Evolutionary conservation across 2,329 filamentous ascomycete genomes (phyloP).

Genomic region (Cordyceps cicadae): DNA sequence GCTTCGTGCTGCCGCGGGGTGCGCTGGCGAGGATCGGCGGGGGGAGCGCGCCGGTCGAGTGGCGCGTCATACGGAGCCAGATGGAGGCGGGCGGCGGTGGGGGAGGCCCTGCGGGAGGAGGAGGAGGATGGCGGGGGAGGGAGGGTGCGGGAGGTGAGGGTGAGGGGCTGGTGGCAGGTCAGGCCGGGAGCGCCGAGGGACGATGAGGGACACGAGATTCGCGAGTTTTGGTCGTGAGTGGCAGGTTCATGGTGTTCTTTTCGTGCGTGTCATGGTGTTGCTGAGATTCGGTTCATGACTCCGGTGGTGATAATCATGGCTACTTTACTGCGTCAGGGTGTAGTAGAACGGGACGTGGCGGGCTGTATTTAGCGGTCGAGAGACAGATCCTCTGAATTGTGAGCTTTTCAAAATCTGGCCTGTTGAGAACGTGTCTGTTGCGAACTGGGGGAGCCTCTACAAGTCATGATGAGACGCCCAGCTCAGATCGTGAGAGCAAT

Average conservation of each 20-base stretch:
- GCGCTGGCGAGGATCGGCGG: not conserved
- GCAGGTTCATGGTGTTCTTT: not conserved
- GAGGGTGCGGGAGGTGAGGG: not conserved
- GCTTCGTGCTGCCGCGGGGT: not conserved
- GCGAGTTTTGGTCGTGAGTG: slow-evolving; percentile 12
- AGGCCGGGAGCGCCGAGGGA: slow-evolving; percentile 14
- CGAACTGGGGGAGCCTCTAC: too few species aligned
- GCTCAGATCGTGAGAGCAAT: too few species aligned
- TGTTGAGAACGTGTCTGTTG: too few species aligned
- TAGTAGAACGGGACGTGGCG: too few species aligned
- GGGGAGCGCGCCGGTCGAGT: slow-evolving; percentile 10
- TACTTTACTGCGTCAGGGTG: too few species aligned
- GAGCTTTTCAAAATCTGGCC: too few species aligned
- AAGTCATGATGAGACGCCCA: too few species aligned
- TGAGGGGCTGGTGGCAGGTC: slow-evolving; percentile 18
- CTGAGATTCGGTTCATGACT: not conserved
- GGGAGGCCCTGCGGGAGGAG: not conserved
- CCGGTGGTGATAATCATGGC: too few species aligned
- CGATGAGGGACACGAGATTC: slow-evolving; percentile 13
- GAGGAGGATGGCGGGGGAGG: not conserved
- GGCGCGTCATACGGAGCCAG: slow-evolving; percentile 15
- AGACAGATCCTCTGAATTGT: too few species aligned
- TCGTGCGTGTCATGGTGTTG: not conserved
- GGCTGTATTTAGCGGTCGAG: too few species aligned
- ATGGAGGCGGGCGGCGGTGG: slow-evolving; percentile 16